These are phyloP conservation scores for Microglena sp. DNA, from an alignment of 139 green algal species.

Conservation along the genomic window DNA sequence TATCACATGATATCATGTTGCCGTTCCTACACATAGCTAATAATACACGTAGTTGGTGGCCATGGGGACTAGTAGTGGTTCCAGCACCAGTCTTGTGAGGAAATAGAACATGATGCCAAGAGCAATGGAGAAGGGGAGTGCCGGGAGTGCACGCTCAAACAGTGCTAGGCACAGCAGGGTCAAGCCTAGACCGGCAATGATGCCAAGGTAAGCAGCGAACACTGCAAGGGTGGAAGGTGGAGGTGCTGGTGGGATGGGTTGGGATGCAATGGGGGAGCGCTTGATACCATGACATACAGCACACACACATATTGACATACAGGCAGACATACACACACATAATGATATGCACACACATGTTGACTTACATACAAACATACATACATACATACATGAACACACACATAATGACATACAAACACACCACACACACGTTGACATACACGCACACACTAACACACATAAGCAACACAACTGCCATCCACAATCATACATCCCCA, in stretches of 20 bases:
- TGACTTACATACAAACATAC: no score
- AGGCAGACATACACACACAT: not conserved
- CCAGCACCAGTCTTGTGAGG: no score
- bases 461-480: no score
- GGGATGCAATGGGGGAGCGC: not conserved
- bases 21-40: no score
- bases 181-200: slow-evolving; percentile 68
- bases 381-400: no score
- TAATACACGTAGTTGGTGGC: no score
- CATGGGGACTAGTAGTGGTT: no score
- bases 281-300: no score
- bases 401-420: no score
- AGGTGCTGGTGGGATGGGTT: not conserved
- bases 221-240: slow-evolving; percentile 25
- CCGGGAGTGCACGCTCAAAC: slow-evolving; percentile 73
- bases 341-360: no score
- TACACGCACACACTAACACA: not conserved
- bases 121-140: slow-evolving; percentile 89
- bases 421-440: not conserved
- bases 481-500: no score
- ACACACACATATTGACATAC: not conserved
- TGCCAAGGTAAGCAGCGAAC: slow-evolving; percentile 62
- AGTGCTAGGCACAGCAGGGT: slow-evolving; percentile 83
- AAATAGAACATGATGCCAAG: slow-evolving; percentile 89
- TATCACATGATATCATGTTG: no score